Evolutionary conservation across 495 filamentous ascomycete species (phyloP).

Genomic region (Podospora bellae-mahoneyi): DNA sequence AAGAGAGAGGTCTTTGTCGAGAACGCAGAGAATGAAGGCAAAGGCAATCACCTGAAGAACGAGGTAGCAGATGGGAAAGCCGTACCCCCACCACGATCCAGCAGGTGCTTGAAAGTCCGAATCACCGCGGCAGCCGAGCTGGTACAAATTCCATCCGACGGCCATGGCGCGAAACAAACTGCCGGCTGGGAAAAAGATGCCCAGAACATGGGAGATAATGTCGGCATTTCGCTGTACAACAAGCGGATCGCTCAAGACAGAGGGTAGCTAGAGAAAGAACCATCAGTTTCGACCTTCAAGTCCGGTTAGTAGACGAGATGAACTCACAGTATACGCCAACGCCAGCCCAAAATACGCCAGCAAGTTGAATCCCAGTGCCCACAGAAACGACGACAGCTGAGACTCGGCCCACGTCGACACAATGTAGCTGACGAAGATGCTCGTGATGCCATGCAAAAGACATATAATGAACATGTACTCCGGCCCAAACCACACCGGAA

Average conservation of each 20-base stretch:
- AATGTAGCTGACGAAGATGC: constrained; percentile 64
- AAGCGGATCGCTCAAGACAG: constrained; percentile 55
- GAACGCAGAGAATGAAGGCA: constrained; percentile 62
- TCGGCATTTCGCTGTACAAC: constrained; percentile 58
- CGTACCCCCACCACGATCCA: constrained; percentile 64
- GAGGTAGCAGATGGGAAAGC: constrained; percentile 70
- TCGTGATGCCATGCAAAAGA: constrained; percentile 66
- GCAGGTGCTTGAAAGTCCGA: constrained; percentile 56
- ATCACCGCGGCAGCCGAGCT: constrained; percentile 58
- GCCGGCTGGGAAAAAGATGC: constrained; percentile 66
- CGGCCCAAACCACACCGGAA: constrained; percentile 60
- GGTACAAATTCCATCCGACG: constrained; percentile 69
- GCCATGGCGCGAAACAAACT: constrained; percentile 65
- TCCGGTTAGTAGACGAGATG: background rate
- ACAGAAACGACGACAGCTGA: constrained; percentile 36
- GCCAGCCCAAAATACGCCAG: constrained; percentile 30
- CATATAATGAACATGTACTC: constrained; percentile 73
- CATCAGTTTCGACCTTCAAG: background rate
- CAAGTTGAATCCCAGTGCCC: constrained; percentile 63
- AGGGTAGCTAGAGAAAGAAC: constrained; percentile 56
- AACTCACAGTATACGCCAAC: constrained; percentile 16
- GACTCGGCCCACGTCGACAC: constrained; percentile 56
- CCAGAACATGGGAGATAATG: constrained; percentile 53
- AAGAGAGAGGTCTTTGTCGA: constrained; percentile 57
- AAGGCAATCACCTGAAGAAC: constrained; percentile 62